Evolutionary conservation across 257 asterid species (phyloP).

Genomic region (Nicotiana benthamiana): DNA sequence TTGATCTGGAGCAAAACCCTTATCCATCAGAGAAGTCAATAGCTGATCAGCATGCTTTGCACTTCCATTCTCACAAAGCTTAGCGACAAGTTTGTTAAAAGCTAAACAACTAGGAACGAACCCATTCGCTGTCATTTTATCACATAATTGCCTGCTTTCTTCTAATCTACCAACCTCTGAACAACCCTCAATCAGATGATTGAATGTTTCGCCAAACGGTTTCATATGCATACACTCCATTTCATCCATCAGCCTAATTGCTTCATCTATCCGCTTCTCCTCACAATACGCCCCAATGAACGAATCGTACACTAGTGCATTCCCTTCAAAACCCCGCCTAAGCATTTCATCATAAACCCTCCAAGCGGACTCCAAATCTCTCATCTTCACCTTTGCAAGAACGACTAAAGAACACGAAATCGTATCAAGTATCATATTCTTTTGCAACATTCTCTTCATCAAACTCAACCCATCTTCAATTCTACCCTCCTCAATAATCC

Average conservation of each 20-base stretch:
- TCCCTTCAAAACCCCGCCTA: constrained; percentile 63
- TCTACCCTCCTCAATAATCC: constrained; percentile 47
- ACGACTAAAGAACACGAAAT: constrained; percentile 53
- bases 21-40: constrained; percentile 50
- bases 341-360: constrained; percentile 53
- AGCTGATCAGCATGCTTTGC: constrained; percentile 48
- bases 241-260: constrained; percentile 35
- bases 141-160: constrained; percentile 45
- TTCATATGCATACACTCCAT: constrained; percentile 43
- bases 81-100: constrained; percentile 39
- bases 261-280: constrained; percentile 46
- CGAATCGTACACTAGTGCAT: constrained; percentile 46
- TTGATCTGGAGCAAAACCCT: constrained; percentile 50
- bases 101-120: constrained; percentile 42
- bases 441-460: constrained; percentile 57
- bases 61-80: constrained; percentile 45
- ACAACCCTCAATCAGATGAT: constrained; percentile 49
- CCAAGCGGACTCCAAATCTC: constrained; percentile 48
- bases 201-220: constrained; percentile 48
- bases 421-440: constrained; percentile 50
- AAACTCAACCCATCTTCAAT: constrained; percentile 45
- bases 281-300: constrained; percentile 48
- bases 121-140: constrained; percentile 39
- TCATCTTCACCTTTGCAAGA: constrained; percentile 62
- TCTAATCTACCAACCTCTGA: constrained; percentile 41